These are phyloP conservation scores for Trypanosoma avium DNA, from an alignment of 208 protist species.

Conservation along the genomic window DNA sequence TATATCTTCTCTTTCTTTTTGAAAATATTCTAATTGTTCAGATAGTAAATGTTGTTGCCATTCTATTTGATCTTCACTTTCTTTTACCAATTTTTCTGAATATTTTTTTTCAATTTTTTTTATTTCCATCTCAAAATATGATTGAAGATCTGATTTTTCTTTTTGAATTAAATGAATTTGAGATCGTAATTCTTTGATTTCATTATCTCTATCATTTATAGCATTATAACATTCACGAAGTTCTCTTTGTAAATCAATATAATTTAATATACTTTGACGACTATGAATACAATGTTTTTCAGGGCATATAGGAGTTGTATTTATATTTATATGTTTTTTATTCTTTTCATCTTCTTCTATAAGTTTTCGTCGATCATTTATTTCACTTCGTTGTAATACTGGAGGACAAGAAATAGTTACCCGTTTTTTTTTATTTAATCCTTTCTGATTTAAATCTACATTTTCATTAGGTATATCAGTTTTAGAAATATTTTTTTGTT, in stretches of 20 bases:
- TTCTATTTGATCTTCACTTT: constrained; percentile 9
- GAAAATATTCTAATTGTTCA: constrained; percentile 9
- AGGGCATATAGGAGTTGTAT: constrained; percentile 17
- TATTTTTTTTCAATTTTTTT: constrained; percentile 13
- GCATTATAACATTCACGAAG: constrained; percentile 48
- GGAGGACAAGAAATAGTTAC: constrained; percentile 3
- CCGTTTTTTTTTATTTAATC: background rate
- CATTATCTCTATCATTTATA: constrained; percentile 38
- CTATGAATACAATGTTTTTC: constrained; percentile 62
- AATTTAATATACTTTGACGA: constrained; percentile 69
- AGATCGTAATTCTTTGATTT: constrained; percentile 18
- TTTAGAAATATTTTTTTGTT: background rate
- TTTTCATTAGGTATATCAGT: background rate
- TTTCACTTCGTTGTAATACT: background rate
- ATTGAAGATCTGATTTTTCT: constrained; percentile 16
- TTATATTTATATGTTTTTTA: background rate
- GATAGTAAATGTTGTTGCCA: constrained; percentile 10
- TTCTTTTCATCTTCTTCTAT: background rate
- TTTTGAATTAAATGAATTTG: constrained; percentile 15
- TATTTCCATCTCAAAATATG: constrained; percentile 15
- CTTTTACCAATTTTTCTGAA: constrained; percentile 4
- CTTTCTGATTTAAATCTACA: background rate
- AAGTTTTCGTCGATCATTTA: background rate
- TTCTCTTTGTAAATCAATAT: constrained; percentile 57
- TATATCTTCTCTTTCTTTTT: constrained; percentile 7